Percentiles rank a stretch among this genome's conserved stretches.
These are phyloP conservation scores for Colletotrichum magnum DNA, from an alignment of 2,329 filamentous ascomycete species.

Conservation along the genomic window DNA sequence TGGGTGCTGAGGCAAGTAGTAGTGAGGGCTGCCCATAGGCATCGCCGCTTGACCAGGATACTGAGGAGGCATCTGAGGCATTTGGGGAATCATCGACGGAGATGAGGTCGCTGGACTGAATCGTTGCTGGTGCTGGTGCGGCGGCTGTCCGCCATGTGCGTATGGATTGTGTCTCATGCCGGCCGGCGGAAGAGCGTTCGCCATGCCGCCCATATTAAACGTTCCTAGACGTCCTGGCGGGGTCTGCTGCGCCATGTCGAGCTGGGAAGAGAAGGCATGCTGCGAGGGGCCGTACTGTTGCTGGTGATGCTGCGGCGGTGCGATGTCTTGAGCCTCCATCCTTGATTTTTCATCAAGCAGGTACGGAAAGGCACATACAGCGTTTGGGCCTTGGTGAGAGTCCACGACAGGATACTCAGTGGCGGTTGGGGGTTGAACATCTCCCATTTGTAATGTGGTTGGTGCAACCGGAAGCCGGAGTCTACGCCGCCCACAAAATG, in stretches of 20 bases:
- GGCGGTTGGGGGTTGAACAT: slow-evolving; percentile 46
- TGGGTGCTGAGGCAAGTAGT: slow-evolving; percentile 61
- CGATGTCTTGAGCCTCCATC: slow-evolving; percentile 40
- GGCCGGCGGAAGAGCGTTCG: slow-evolving; percentile 58
- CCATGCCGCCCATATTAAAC: slow-evolving; percentile 65
- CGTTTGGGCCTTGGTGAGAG: slow-evolving; percentile 37
- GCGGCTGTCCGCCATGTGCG: slow-evolving; percentile 48
- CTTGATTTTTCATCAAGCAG: slow-evolving; percentile 18
- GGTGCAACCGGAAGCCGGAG: slow-evolving; percentile 20
- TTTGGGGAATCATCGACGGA: slow-evolving; percentile 55
- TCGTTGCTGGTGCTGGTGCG: slow-evolving; percentile 53
- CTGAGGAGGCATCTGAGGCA: slow-evolving; percentile 54
- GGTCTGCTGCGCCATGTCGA: slow-evolving; percentile 55
- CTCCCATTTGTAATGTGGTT: slow-evolving; percentile 50
- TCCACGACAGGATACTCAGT: slow-evolving; percentile 41
- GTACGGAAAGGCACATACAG: slow-evolving; percentile 30
- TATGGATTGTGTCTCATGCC: slow-evolving; percentile 57
- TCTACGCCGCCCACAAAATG: slow-evolving; percentile 38
- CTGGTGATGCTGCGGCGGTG: slow-evolving; percentile 43
- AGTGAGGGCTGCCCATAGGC: slow-evolving; percentile 57
- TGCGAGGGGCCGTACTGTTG: slow-evolving; percentile 50
- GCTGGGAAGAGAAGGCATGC: slow-evolving; percentile 58
- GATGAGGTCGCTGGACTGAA: slow-evolving; percentile 50
- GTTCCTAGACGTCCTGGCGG: slow-evolving; percentile 49
- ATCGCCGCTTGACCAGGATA: slow-evolving; percentile 56